Base-by-base conservation (phyloP, 2,329 filamentous ascomycete genomes). In the Capronia americana region DNA sequence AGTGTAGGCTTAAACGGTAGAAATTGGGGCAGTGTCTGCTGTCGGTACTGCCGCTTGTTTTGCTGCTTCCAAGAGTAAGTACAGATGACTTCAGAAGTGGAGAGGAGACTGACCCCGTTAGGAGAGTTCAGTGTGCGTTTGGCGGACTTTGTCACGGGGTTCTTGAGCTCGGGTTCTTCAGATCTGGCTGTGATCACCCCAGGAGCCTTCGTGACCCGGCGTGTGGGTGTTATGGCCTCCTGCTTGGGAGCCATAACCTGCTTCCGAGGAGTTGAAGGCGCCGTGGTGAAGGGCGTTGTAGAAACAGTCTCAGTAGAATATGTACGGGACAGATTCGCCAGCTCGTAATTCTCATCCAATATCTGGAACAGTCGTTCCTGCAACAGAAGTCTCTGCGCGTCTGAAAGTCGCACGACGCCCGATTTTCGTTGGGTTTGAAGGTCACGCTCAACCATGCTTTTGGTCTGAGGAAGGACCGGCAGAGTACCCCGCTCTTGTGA, bases 301-400 rank as follows among this genome's bases (percentile, higher is more conserved):
- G 53, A 55, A 14, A 12, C 50, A 32, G 41, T 23, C 24, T 54
- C 41, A 48, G 46, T 59, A 17, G 59, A 69, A 14, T 63, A 73
- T 5, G 74, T 53, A 32, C 79, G 57, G 53, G 76, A 77, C 7
- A 75, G 44, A 10, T 48, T 58, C 7, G 66, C 62, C 5, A 72
- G 61, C 51, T 63, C 38, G 23, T 59, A 69, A 55, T 80, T 75
- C 38, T 79, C 75, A 3, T 74, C 55, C 26, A 81, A 66, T 14
- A 76, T 57, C 2, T 70, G 61, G 28, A 71, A 50, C 11, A 81
- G 64, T 38, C 76, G 72, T 17, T 67, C 32, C 24, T 78, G 62
- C 20, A 78, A 71, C 28, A 71, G 64, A 8, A 71, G 60, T 28
- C 73, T 71, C 56, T 77, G 73, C 5, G 53, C 20, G 2, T 60